Evolutionary conservation across 2,329 filamentous ascomycete genomes (phyloP).

Genomic region (Paecilomyces sp.): DNA sequence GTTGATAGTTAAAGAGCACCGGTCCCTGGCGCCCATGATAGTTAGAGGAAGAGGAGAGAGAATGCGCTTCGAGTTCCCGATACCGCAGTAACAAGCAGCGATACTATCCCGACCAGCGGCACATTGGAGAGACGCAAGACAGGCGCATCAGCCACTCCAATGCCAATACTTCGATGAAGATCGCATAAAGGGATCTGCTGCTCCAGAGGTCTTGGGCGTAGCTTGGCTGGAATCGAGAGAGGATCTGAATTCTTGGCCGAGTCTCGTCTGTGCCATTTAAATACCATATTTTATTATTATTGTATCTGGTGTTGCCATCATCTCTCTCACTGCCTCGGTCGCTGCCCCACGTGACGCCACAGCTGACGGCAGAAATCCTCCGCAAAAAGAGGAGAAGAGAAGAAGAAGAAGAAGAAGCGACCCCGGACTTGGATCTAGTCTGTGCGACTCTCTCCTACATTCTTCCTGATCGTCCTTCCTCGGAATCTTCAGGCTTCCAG

Average conservation of each 20-base stretch:
- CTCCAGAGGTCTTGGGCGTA: neutral
- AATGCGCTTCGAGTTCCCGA: neutral
- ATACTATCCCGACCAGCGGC: neutral
- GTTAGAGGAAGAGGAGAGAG: neutral
- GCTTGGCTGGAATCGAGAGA: neutral
- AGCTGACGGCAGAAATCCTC: neutral
- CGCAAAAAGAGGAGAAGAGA: neutral
- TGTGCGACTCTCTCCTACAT: neutral
- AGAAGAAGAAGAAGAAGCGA: neutral
- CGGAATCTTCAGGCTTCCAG: neutral
- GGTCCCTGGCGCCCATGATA: slow-evolving; percentile 1
- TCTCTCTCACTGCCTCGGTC: neutral
- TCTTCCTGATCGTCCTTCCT: neutral
- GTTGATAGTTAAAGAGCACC: slow-evolving; percentile 1
- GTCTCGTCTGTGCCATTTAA: neutral
- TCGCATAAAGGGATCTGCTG: neutral
- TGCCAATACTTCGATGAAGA: neutral
- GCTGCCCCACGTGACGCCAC: neutral
- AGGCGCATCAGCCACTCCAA: neutral
- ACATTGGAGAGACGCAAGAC: neutral
- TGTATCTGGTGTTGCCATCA: no score
- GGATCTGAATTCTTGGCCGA: neutral
- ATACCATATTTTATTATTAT: no score
- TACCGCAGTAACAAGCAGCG: neutral
- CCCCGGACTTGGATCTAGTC: neutral